Evolutionary conservation across 805 yeast genomes (phyloP).

Genomic region (Wickerhamomyces bisporus): DNA sequence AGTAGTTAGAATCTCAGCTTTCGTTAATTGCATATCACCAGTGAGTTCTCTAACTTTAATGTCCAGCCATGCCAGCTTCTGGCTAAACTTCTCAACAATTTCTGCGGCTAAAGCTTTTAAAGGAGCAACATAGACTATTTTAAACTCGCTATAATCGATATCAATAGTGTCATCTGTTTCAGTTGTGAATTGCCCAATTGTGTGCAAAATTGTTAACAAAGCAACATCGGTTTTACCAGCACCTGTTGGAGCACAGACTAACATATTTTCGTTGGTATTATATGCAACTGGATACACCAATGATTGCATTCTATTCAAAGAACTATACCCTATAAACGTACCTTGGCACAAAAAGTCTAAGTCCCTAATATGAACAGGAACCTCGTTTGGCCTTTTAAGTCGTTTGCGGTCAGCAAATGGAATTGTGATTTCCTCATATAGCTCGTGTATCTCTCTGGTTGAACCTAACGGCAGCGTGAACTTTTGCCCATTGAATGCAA

Average conservation of each 20-base stretch:
- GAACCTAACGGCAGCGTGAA: conserved; percentile 80
- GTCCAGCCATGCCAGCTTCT: conserved; percentile 78
- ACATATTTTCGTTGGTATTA: conserved; percentile 88
- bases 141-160: conserved; percentile 78
- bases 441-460: conserved; percentile 51
- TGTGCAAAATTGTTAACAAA: conserved; percentile 68
- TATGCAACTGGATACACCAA: conserved; percentile 90
- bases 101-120: conserved; percentile 94
- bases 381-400: conserved; percentile 33
- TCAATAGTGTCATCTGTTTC: conserved; percentile 50
- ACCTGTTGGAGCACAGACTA: conserved; percentile 97
- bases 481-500: conserved; percentile 79
- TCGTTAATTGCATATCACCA: conserved; percentile 91
- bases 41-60: conserved; percentile 83
- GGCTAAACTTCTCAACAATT: conserved; percentile 83
- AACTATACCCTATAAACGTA: conserved; percentile 73
- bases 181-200: conserved; percentile 66
- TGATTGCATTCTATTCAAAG: conserved; percentile 84
- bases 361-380: conserved; percentile 52
- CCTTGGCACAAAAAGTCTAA: conserved; percentile 78
- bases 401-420: conserved; percentile 61
- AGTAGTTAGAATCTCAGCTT: conserved; percentile 72
- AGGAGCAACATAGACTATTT: conserved; percentile 90
- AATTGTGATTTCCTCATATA: conserved; percentile 75
- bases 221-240: conserved; percentile 98